Percentiles rank a stretch among this genome's conserved stretches.
Conservation (phyloP, 2,329 filamentous ascomycete genomes). For the Verruconis gallopava region DNA sequence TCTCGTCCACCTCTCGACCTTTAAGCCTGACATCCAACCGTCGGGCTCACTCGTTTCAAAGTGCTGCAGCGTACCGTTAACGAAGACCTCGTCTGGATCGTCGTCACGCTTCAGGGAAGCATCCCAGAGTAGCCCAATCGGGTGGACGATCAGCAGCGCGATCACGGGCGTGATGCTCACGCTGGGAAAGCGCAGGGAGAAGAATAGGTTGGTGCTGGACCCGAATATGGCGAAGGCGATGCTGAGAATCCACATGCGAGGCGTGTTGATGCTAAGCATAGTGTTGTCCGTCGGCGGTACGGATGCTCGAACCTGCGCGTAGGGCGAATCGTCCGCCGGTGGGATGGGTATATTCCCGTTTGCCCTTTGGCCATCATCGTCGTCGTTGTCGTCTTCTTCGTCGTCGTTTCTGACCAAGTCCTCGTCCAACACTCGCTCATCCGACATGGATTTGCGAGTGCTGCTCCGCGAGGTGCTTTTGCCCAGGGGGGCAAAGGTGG, state of each 20-base stretch:
- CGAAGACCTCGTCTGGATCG: constrained; percentile 42
- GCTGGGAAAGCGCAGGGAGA: constrained; percentile 79
- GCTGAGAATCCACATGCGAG: constrained; percentile 77
- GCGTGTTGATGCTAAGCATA: constrained; percentile 70
- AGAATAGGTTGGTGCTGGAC: constrained; percentile 76
- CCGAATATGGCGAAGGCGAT: constrained; percentile 68
- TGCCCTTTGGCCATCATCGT: constrained; percentile 21
- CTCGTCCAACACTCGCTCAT: constrained; percentile 16
- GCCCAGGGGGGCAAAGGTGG: constrained; percentile 14
- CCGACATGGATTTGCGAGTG: constrained; percentile 15
- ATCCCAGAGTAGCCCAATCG: constrained; percentile 71
- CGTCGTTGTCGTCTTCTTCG: constrained; percentile 16
- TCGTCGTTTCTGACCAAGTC: constrained; percentile 10
- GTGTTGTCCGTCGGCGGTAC: constrained; percentile 58
- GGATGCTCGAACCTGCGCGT: constrained; percentile 67
- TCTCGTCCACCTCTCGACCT: constrained; percentile 15
- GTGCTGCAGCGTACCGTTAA: constrained; percentile 34
- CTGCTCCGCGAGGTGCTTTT: constrained; percentile 15
- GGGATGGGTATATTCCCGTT: constrained; percentile 33
- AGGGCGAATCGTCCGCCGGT: constrained; percentile 57
- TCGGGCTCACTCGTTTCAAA: neutral
- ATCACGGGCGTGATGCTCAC: constrained; percentile 84
- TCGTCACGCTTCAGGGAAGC: constrained; percentile 48
- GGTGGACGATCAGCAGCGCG: constrained; percentile 71
- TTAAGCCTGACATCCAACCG: neutral